Conservation (phyloP, 495 filamentous ascomycete species). For the Hypoxylon perforatum region DNA sequence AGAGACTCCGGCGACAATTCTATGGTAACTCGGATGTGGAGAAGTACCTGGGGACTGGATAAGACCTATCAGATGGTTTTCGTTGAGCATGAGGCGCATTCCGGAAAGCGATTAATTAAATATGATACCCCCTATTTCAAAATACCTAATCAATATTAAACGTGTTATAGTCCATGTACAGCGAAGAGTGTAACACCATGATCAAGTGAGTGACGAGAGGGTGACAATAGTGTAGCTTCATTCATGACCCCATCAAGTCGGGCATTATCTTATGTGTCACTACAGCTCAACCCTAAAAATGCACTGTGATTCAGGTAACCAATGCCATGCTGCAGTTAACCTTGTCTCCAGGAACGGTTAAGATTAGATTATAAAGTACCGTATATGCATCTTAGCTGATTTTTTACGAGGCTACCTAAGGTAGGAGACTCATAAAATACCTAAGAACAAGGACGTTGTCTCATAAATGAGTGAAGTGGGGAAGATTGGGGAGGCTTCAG, state of each 20-base stretch:
- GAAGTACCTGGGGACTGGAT: slow-evolving; percentile 70
- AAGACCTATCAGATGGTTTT: slow-evolving; percentile 13
- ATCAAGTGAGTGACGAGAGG: too few relatives aligned
- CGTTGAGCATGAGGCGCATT: slow-evolving; percentile 5
- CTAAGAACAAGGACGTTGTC: neutral
- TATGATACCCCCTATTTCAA: slow-evolving; percentile 38
- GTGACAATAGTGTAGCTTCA: too few relatives aligned
- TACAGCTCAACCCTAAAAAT: too few relatives aligned
- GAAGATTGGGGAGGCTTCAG: neutral
- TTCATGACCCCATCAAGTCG: too few relatives aligned
- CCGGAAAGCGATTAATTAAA: slow-evolving; percentile 11
- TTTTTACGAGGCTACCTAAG: too few relatives aligned
- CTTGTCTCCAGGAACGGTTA: neutral
- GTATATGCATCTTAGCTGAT: too few relatives aligned
- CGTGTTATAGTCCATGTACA: neutral
- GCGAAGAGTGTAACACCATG: too few relatives aligned
- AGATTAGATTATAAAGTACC: too few relatives aligned
- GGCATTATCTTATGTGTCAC: too few relatives aligned
- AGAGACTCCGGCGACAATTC: slow-evolving; percentile 72
- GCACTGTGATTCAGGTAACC: neutral
- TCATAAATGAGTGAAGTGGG: slow-evolving; percentile 27
- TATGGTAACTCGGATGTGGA: slow-evolving; percentile 77
- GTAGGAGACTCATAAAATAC: too few relatives aligned
- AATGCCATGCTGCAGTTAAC: neutral
- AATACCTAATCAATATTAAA: neutral